A percentile compares a stretch with the other conserved stretches of the same genome.
These are phyloP conservation scores for Nemania abortiva DNA, from an alignment of 2,329 filamentous ascomycete genomes.

Conservation along the genomic window DNA sequence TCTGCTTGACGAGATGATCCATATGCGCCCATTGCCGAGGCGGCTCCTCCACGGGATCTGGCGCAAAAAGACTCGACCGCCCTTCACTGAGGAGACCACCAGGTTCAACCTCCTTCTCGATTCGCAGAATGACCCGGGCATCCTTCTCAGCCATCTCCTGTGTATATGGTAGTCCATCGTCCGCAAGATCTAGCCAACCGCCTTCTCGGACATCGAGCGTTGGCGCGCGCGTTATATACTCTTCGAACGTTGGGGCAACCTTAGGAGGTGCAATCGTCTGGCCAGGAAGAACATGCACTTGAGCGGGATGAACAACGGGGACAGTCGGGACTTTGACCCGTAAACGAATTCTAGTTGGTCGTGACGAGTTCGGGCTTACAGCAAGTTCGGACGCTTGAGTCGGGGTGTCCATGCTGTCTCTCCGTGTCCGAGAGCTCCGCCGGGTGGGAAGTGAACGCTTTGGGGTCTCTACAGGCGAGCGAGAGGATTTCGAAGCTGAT, in stretches of 20 bases:
- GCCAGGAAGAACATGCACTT: conserved; percentile 61
- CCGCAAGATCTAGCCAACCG: conserved; percentile 63
- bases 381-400: conserved; percentile 39
- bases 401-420: conserved; percentile 48
- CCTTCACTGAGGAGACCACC: conserved; percentile 80
- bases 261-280: conserved; percentile 58
- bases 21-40: conserved; percentile 85
- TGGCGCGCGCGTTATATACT: conserved; percentile 66
- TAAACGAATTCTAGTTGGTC: conserved; percentile 60
- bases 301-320: conserved; percentile 70
- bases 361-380: conserved; percentile 45
- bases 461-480: conserved; percentile 52
- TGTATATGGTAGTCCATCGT: conserved; percentile 69
- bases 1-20: conserved; percentile 86
- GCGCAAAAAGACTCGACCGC: conserved; percentile 77
- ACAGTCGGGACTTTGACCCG: conserved; percentile 62
- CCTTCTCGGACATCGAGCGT: conserved; percentile 68
- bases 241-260: conserved; percentile 66
- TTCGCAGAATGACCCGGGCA: conserved; percentile 74
- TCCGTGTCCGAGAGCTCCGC: conserved; percentile 57
- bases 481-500: conserved; percentile 58
- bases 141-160: conserved; percentile 75
- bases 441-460: conserved; percentile 58
- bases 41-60: conserved; percentile 79
- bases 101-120: conserved; percentile 78